These are phyloP conservation scores for Apodospora peruviana DNA, from an alignment of 495 filamentous ascomycete genomes.

Conservation along the genomic window DNA sequence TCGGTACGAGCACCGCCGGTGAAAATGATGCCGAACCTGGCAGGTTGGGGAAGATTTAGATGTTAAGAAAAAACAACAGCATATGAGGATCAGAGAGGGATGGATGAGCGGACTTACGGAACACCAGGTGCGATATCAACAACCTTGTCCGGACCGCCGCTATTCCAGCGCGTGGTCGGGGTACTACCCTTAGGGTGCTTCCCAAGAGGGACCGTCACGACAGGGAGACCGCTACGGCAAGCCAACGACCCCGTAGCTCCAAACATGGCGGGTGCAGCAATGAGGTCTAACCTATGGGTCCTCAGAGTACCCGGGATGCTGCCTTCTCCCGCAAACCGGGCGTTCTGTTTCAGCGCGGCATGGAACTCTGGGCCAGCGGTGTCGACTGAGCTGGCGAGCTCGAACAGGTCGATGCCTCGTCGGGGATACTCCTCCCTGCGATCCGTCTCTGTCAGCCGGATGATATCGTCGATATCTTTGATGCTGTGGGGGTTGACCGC, in stretches of 20 bases:
- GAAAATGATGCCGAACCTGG: too few relatives aligned
- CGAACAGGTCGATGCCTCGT: slow-evolving; percentile 1
- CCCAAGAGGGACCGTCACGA: not conserved
- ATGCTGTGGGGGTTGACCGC: slow-evolving; percentile 1
- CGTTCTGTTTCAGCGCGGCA: not conserved
- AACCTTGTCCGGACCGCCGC: not conserved
- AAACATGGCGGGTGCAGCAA: not conserved
- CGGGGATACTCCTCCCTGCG: not conserved
- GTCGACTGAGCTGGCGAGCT: not conserved
- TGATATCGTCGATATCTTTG: not conserved
- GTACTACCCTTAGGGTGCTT: slow-evolving; percentile 1
- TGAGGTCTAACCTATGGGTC: not conserved
- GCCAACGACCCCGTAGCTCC: not conserved
- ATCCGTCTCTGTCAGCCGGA: not conserved
- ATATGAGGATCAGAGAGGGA: not conserved
- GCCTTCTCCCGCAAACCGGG: not conserved
- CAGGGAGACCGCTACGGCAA: not conserved
- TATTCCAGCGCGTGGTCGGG: not conserved
- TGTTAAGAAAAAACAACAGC: too few relatives aligned
- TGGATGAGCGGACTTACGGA: not conserved
- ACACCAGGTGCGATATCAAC: not conserved
- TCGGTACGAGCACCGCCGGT: too few relatives aligned
- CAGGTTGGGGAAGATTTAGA: too few relatives aligned
- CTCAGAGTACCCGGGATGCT: slow-evolving; percentile 3
- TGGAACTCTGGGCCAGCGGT: slow-evolving; percentile 1